Evolutionary conservation across 2,329 filamentous ascomycete species (phyloP).

Genomic region (Penicillium sp.): DNA sequence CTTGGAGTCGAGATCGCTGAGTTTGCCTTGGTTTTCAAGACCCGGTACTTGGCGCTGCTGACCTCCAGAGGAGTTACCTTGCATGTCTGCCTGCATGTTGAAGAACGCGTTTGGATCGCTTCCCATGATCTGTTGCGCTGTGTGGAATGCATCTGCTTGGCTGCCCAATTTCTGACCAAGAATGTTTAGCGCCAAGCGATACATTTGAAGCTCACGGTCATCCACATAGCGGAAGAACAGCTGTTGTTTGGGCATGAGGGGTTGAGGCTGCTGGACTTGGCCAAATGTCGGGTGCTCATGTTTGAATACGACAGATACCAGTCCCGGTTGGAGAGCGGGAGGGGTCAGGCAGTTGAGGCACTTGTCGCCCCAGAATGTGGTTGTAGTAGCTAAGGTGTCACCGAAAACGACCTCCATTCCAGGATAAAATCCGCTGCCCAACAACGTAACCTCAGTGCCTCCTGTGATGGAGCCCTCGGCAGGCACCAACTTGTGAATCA

Average conservation of each 20-base stretch:
- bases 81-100: constrained; percentile 43
- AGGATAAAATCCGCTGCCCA: constrained; percentile 77
- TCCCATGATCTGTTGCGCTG: constrained; percentile 48
- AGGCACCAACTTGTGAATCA: constrained; percentile 80
- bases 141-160: constrained; percentile 47
- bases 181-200: constrained; percentile 43
- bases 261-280: constrained; percentile 42
- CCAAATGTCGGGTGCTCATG: constrained; percentile 51
- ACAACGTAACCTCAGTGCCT: constrained; percentile 80
- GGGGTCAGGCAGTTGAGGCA: constrained; percentile 78
- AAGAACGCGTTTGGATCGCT: constrained; percentile 48
- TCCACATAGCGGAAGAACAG: constrained; percentile 67
- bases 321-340: constrained; percentile 63
- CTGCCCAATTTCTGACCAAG: constrained; percentile 47
- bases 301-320: constrained; percentile 69
- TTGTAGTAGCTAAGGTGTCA: constrained; percentile 64
- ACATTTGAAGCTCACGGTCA: constrained; percentile 48
- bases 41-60: constrained; percentile 46
- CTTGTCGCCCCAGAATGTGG: constrained; percentile 75
- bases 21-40: constrained; percentile 42
- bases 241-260: constrained; percentile 47
- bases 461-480: constrained; percentile 76
- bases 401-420: constrained; percentile 85
- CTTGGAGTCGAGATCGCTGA: constrained; percentile 60
- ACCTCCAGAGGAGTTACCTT: constrained; percentile 35